Evolutionary conservation across 2,329 filamentous ascomycete genomes (phyloP).

Genomic region (Fusarium lateritium): DNA sequence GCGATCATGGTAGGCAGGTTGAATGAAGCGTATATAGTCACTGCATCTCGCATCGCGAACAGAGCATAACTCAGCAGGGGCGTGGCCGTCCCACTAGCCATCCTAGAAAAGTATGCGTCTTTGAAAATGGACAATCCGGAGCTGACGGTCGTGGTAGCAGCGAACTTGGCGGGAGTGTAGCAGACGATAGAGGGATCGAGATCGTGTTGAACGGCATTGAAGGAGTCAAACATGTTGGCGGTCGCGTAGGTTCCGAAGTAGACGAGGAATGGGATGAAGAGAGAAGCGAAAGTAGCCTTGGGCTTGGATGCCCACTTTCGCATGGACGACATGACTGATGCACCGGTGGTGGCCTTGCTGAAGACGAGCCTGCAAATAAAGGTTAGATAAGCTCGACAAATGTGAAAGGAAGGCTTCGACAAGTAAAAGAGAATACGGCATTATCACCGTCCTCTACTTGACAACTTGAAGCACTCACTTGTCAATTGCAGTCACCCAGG

Average conservation of each 20-base stretch:
- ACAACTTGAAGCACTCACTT: constrained; percentile 29
- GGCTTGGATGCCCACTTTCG: constrained; percentile 44
- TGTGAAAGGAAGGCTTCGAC: background rate
- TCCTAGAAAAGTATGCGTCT: constrained; percentile 45
- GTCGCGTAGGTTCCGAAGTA: constrained; percentile 50
- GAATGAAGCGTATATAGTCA: constrained; percentile 48
- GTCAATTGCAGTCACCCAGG: constrained; percentile 48
- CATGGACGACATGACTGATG: constrained; percentile 42
- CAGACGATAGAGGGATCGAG: constrained; percentile 40
- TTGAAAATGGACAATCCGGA: constrained; percentile 45
- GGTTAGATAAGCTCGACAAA: constrained; percentile 16
- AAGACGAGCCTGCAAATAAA: constrained; percentile 35
- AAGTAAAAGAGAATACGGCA: background rate
- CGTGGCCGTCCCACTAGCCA: constrained; percentile 33
- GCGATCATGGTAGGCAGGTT: constrained; percentile 45
- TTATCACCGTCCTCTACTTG: background rate
- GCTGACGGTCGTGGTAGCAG: constrained; percentile 44
- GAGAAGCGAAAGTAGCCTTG: constrained; percentile 38
- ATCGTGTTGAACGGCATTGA: constrained; percentile 39
- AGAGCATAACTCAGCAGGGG: constrained; percentile 44
- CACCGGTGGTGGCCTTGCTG: constrained; percentile 44
- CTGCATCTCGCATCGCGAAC: constrained; percentile 43
- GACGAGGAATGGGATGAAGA: constrained; percentile 47
- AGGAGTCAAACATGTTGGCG: constrained; percentile 47
- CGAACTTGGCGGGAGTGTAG: constrained; percentile 43